phyloP scores from a whole-genome alignment of 2,329 filamentous ascomycete species.

The Aspergillus transmontanensis region DNA sequence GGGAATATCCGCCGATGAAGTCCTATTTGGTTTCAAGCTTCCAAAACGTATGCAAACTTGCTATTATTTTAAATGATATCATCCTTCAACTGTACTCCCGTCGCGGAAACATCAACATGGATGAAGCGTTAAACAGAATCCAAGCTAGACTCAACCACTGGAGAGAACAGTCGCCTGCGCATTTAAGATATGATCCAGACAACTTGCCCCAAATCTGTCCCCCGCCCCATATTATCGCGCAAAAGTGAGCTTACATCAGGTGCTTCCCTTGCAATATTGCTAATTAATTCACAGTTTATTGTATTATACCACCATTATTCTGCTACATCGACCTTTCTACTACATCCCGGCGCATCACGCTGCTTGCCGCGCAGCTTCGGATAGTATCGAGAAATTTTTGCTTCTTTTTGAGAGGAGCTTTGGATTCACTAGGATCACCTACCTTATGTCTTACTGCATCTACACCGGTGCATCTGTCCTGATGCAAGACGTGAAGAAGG shows the following conservation, averaged over 20 bases:
- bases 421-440: neutral
- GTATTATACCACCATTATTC: conserved; percentile 53
- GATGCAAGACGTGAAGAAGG: conserved; percentile 1
- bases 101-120: neutral
- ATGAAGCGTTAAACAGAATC: neutral
- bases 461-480: neutral
- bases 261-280: conserved; percentile 7
- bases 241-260: conserved; percentile 20
- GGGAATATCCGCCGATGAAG: conserved; percentile 16
- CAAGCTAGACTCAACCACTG: neutral
- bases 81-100: conserved; percentile 44
- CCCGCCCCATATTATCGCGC: conserved; percentile 36
- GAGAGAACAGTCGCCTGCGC: neutral
- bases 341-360: neutral
- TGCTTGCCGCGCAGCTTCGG: neutral
- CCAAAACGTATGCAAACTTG: conserved; percentile 38
- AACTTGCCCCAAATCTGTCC: conserved; percentile 41
- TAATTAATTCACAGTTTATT: conserved; percentile 46
- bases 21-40: conserved; percentile 33
- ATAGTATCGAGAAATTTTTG: neutral
- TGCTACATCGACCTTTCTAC: conserved; percentile 52
- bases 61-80: conserved; percentile 49
- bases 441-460: neutral
- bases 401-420: neutral
- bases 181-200: neutral